Evolutionary conservation across 2,329 filamentous ascomycete species (phyloP).

Genomic region (Arthrobotrys conoides): DNA sequence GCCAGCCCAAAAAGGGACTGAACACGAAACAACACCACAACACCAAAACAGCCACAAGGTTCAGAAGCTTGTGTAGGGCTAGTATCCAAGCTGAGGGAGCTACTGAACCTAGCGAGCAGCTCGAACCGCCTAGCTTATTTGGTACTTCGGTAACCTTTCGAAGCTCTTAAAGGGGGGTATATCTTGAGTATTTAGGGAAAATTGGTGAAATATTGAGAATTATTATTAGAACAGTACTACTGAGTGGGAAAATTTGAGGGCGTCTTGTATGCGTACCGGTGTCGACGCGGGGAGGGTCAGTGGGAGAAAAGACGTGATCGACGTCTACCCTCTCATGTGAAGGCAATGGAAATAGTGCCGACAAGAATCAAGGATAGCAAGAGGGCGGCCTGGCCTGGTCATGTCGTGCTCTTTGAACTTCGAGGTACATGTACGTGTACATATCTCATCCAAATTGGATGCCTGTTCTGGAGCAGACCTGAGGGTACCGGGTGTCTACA

Average conservation of each 20-base stretch:
- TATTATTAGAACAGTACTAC: not conserved
- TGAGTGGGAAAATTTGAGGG: not conserved
- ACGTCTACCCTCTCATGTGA: not conserved
- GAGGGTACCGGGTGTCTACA: not conserved
- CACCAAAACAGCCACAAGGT: conserved; percentile 37
- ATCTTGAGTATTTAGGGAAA: not conserved
- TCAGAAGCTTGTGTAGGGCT: not conserved
- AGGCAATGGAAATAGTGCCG: not conserved
- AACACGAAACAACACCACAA: conserved; percentile 38
- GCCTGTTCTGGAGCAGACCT: not conserved
- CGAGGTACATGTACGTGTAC: not conserved
- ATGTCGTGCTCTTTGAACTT: not conserved
- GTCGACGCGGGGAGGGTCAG: not conserved
- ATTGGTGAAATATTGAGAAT: not conserved
- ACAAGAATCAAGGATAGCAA: not conserved
- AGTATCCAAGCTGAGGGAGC: conserved; percentile 10
- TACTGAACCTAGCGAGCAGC: conserved; percentile 4
- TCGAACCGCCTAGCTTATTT: conserved; percentile 6
- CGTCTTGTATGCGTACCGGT: too few species aligned
- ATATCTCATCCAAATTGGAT: not conserved
- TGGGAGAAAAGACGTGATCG: not conserved
- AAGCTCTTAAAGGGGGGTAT: not conserved
- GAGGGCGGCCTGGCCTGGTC: not conserved
- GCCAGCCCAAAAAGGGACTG: conserved; percentile 6
- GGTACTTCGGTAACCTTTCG: not conserved